These are phyloP conservation scores for Scedosporium aurantiacum DNA, from an alignment of 2,329 filamentous ascomycete genomes.

Conservation along the genomic window DNA sequence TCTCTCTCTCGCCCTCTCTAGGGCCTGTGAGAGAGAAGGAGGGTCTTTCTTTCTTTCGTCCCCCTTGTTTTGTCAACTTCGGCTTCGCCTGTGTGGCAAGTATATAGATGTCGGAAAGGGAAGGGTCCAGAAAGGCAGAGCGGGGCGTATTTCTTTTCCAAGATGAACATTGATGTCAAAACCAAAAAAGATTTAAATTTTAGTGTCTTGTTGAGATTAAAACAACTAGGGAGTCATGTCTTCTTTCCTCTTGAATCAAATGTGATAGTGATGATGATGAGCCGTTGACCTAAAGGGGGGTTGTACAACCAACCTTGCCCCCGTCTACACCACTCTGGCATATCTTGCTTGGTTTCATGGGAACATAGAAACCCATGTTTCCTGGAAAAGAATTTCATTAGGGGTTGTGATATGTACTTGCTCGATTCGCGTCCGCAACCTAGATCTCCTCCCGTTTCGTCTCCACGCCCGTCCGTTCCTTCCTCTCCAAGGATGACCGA, in stretches of 20 bases:
- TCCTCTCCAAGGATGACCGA: too few species aligned
- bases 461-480: too few species aligned
- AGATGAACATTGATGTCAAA: constrained; percentile 1
- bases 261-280: neutral
- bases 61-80: neutral
- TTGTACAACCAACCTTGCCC: too few species aligned
- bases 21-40: neutral
- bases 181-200: neutral
- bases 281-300: too few species aligned
- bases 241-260: neutral
- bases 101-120: neutral
- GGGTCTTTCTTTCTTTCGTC: neutral
- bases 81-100: neutral
- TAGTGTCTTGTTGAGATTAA: neutral
- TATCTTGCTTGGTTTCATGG: too few species aligned
- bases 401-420: too few species aligned
- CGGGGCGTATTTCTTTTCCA: neutral
- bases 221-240: neutral
- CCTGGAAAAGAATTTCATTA: too few species aligned
- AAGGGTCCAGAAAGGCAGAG: neutral
- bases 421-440: too few species aligned
- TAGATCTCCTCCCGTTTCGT: too few species aligned
- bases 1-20: too few species aligned
- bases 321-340: too few species aligned
- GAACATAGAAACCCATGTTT: too few species aligned